Conservation (phyloP, 2,329 filamentous ascomycete genomes). For the Torrubiellomyces zombiae region DNA sequence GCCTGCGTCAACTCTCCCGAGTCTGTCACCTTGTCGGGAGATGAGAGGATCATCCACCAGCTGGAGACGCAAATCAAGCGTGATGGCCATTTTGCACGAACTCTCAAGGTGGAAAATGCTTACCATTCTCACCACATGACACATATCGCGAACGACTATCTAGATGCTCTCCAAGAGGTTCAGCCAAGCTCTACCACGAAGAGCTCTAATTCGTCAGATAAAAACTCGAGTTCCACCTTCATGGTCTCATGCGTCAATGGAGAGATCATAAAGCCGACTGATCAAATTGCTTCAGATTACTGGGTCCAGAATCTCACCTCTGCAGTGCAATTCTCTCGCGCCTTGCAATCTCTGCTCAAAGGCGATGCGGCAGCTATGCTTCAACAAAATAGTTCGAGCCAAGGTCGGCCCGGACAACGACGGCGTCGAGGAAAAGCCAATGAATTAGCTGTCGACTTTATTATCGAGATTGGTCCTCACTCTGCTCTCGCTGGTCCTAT, state of each 20-base stretch:
- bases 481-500: constrained; percentile 25
- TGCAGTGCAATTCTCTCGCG: constrained; percentile 10
- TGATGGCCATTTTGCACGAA: constrained; percentile 13
- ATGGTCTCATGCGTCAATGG: constrained; percentile 4
- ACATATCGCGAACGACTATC: constrained; percentile 3
- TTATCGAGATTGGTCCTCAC: constrained; percentile 28
- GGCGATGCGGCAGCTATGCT: neutral
- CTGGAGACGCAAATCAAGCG: constrained; percentile 9
- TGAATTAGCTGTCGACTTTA: constrained; percentile 2
- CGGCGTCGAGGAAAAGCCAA: no score
- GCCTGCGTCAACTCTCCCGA: constrained; percentile 13
- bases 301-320: constrained; percentile 10
- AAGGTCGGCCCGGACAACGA: no score
- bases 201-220: neutral
- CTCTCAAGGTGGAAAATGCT: constrained; percentile 17
- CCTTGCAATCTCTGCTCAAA: constrained; percentile 3
- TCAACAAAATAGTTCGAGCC: no score
- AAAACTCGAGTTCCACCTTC: neutral
- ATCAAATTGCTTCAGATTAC: constrained; percentile 5
- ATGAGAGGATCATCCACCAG: constrained; percentile 9
- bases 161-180: constrained; percentile 2
- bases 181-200: neutral
- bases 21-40: constrained; percentile 15
- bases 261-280: neutral
- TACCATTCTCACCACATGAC: constrained; percentile 9